Conservation (phyloP, 2,329 filamentous ascomycete species). For the Aspergillus texensis region DNA sequence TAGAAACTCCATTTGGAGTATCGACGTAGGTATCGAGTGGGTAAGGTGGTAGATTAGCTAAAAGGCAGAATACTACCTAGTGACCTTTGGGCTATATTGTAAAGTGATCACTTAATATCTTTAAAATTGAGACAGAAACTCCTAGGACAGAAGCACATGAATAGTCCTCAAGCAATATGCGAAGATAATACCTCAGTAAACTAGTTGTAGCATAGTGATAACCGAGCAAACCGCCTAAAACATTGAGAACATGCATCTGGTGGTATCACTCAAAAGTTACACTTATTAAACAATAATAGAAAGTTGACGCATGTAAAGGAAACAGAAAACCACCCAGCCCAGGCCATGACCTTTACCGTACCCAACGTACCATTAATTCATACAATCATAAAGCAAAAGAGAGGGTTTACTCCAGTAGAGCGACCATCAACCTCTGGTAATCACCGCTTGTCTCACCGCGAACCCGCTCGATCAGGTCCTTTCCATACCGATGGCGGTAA, state of each 20-base stretch:
- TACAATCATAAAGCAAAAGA: neutral
- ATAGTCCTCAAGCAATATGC: neutral
- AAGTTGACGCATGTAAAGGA: neutral
- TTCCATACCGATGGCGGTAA: slow-evolving; percentile 72
- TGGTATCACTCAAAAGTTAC: neutral
- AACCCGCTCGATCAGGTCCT: slow-evolving; percentile 69
- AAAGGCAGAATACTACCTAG: too few species aligned
- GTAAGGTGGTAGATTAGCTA: too few species aligned
- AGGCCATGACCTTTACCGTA: neutral
- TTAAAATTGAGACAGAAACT: too few species aligned
- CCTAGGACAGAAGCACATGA: neutral
- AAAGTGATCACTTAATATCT: neutral
- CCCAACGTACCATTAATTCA: slow-evolving; percentile 5
- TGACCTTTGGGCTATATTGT: neutral
- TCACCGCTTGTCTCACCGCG: slow-evolving; percentile 83
- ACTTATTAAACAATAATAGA: neutral
- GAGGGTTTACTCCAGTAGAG: slow-evolving; percentile 51
- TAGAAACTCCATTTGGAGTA: neutral
- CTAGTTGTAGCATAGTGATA: neutral
- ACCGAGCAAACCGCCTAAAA: neutral
- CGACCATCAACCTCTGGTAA: slow-evolving; percentile 76
- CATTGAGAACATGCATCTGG: neutral
- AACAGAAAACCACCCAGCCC: neutral
- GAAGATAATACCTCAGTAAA: neutral
- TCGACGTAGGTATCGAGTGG: too few species aligned